Evolutionary conservation across 2,329 filamentous ascomycete species (phyloP).

Genomic region (Huntiella bhutanensis): DNA sequence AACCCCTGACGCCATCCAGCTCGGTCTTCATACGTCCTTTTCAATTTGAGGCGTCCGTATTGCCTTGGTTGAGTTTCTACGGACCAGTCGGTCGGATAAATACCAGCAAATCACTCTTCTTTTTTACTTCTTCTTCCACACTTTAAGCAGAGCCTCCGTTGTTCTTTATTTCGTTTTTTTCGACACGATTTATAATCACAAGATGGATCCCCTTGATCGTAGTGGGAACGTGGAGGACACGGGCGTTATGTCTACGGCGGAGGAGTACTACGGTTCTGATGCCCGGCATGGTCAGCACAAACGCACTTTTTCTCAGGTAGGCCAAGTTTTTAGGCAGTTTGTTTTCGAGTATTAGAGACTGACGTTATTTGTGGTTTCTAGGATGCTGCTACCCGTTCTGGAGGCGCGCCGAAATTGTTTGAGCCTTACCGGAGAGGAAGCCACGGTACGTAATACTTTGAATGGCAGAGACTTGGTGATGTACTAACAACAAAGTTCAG

Average conservation of each 20-base stretch:
- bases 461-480: background rate
- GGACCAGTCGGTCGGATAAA: too few species aligned
- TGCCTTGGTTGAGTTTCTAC: too few species aligned
- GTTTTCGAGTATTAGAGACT: background rate
- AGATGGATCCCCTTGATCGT: constrained; percentile 7
- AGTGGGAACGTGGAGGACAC: constrained; percentile 27
- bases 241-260: constrained; percentile 35
- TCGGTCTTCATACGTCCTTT: too few species aligned
- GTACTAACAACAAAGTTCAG: background rate
- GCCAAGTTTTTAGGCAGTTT: constrained; percentile 4
- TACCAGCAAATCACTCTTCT: too few species aligned
- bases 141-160: background rate
- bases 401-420: constrained; percentile 12
- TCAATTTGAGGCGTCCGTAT: too few species aligned
- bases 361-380: too few species aligned
- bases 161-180: background rate
- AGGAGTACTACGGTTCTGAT: constrained; percentile 39
- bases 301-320: constrained; percentile 37
- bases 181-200: background rate
- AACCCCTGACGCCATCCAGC: too few species aligned
- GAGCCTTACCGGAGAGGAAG: constrained; percentile 40
- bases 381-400: too few species aligned
- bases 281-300: constrained; percentile 34
- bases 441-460: constrained; percentile 27
- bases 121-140: too few species aligned